phyloP scores from a whole-genome alignment of 148 eudicot species.

The Camellia sinensis region DNA sequence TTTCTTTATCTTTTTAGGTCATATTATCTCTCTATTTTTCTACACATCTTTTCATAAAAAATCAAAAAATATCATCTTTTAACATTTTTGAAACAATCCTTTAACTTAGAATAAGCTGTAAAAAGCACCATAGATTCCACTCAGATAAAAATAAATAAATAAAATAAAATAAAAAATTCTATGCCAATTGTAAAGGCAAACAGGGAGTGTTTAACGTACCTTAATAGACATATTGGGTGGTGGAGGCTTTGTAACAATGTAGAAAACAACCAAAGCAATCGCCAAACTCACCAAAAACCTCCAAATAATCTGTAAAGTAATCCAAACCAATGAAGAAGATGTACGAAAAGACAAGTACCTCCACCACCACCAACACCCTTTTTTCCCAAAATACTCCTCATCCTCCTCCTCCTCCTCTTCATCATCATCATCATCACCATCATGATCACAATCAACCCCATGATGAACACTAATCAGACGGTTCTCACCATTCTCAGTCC shows the following conservation, averaged over 20 bases:
- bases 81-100: no score
- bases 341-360: conserved; percentile 48
- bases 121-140: no score
- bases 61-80: no score
- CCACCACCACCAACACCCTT: conserved; percentile 44
- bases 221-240: conserved; percentile 49
- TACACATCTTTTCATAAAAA: no score
- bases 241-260: conserved; percentile 65
- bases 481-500: conserved; percentile 3
- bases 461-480: neutral
- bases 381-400: conserved; percentile 10
- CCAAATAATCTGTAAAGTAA: conserved; percentile 60
- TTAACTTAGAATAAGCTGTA: no score
- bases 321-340: conserved; percentile 48
- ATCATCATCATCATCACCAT: neutral
- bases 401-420: conserved; percentile 18
- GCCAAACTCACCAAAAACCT: conserved; percentile 56
- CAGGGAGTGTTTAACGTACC: conserved; percentile 29
- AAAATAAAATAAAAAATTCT: no score
- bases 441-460: neutral
- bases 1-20: no score
- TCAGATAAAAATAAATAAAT: no score
- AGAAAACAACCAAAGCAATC: conserved; percentile 67
- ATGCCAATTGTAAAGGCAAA: neutral
- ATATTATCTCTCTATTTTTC: no score